phyloP scores from a whole-genome alignment of 192 early-diverging fungal species.

The Gigaspora rosea region DNA sequence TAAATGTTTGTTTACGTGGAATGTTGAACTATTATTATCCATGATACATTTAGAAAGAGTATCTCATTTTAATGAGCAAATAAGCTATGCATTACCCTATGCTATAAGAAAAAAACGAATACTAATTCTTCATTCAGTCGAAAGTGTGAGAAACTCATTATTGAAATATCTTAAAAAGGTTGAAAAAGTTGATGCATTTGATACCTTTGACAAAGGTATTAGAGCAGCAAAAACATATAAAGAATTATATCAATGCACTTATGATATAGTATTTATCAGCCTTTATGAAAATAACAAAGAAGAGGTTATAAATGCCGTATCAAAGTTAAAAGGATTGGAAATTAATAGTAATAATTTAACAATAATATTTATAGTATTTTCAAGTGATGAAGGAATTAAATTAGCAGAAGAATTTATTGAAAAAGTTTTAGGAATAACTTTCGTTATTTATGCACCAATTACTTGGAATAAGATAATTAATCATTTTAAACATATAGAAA shows the following conservation, averaged over 20 bases:
- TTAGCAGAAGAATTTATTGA: no score
- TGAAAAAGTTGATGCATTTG: constrained; percentile 31
- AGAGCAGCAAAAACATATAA: constrained; percentile 22
- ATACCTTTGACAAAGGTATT: constrained; percentile 35
- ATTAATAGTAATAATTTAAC: no score
- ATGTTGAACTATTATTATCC: not conserved
- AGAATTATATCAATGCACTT: not conserved
- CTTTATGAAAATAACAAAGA: no score
- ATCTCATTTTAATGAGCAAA: not conserved
- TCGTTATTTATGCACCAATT: no score
- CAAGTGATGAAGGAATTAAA: no score
- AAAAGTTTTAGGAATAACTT: no score
- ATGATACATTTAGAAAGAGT: constrained; percentile 32
- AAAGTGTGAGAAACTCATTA: not conserved
- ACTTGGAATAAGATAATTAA: no score
- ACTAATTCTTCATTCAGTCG: constrained; percentile 32
- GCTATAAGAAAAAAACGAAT: constrained; percentile 26
- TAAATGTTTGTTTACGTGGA: constrained; percentile 66
- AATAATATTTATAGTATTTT: no score
- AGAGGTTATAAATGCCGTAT: no score
- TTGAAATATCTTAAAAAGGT: not conserved
- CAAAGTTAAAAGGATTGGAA: no score
- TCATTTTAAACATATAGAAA: no score
- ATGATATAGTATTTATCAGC: no score
- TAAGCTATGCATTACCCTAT: constrained; percentile 19